Conservation (phyloP, 2,329 filamentous ascomycete genomes). For the Amphichorda felina region DNA sequence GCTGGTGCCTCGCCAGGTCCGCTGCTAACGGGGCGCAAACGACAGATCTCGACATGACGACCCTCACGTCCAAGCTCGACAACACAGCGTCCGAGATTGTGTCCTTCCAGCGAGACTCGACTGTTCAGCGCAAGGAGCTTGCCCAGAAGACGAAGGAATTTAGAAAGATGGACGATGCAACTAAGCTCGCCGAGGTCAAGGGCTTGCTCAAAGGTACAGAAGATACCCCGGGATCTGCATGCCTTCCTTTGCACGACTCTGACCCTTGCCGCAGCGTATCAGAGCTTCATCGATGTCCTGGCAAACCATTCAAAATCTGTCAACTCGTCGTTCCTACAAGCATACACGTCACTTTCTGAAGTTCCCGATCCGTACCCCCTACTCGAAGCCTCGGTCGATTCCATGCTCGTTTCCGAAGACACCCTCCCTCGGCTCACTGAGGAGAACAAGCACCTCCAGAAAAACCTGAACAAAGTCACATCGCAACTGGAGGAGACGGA, state of each 20-base stretch:
- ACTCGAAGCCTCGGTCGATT: slow-evolving; percentile 91
- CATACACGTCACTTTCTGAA: slow-evolving; percentile 89
- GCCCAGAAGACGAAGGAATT: slow-evolving; percentile 99
- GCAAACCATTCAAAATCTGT: slow-evolving; percentile 93
- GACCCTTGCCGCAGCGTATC: slow-evolving; percentile 60
- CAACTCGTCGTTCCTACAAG: slow-evolving; percentile 82
- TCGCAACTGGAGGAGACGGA: slow-evolving; percentile 76
- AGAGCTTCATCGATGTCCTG: slow-evolving; percentile 91
- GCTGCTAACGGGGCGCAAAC: slow-evolving; percentile 2
- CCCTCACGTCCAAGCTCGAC: slow-evolving; percentile 75
- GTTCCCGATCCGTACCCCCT: slow-evolving; percentile 93
- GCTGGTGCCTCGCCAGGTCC: too few species aligned
- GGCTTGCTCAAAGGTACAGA: slow-evolving; percentile 66
- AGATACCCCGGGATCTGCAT: background rate
- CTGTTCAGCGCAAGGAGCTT: slow-evolving; percentile 89
- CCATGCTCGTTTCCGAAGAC: slow-evolving; percentile 83
- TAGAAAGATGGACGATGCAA: slow-evolving; percentile 78
- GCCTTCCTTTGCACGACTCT: background rate
- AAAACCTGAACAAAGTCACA: slow-evolving; percentile 63
- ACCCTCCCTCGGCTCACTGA: slow-evolving; percentile 79
- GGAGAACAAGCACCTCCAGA: slow-evolving; percentile 81
- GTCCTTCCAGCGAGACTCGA: slow-evolving; percentile 84
- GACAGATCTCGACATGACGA: slow-evolving; percentile 75
- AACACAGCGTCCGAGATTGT: slow-evolving; percentile 93
- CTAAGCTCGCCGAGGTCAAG: slow-evolving; percentile 83